These are phyloP conservation scores for Aspergillus fructus DNA, from an alignment of 2,329 filamentous ascomycete genomes.

Conservation along the genomic window DNA sequence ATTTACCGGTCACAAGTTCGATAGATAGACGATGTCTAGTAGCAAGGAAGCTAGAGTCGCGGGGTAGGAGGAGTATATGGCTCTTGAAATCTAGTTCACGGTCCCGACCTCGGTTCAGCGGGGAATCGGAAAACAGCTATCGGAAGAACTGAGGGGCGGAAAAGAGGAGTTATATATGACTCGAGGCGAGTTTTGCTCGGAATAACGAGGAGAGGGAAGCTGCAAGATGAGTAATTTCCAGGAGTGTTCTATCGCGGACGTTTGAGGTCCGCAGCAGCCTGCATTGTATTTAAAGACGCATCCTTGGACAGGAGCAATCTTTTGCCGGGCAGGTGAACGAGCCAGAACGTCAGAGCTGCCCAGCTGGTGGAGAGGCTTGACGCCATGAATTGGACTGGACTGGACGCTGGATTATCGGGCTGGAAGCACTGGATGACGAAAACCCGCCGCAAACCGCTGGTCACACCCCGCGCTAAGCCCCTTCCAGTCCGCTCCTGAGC, in stretches of 20 bases:
- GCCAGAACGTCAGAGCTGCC: constrained; percentile 14
- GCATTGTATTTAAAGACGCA: constrained; percentile 10
- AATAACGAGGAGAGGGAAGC: background rate
- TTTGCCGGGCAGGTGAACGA: constrained; percentile 11
- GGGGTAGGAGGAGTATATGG: constrained; percentile 1
- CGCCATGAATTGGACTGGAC: constrained; percentile 15
- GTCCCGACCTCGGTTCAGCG: constrained; percentile 30
- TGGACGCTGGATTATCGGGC: background rate
- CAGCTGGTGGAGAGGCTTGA: constrained; percentile 12
- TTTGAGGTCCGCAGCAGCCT: constrained; percentile 1
- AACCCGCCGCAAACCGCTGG: constrained; percentile 2
- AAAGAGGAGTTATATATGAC: background rate
- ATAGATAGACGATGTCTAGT: background rate
- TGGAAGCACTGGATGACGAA: background rate
- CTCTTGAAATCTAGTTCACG: constrained; percentile 1
- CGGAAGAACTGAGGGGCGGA: background rate
- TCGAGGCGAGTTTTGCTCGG: constrained; percentile 2
- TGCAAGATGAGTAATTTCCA: constrained; percentile 10
- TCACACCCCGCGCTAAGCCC: constrained; percentile 20
- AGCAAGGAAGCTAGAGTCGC: constrained; percentile 5
- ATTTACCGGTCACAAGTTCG: constrained; percentile 12
- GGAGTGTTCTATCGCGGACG: constrained; percentile 9
- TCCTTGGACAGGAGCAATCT: constrained; percentile 14
- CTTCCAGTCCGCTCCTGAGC: constrained; percentile 11
- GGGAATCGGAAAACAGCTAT: constrained; percentile 21